Conservation (phyloP, 2,329 filamentous ascomycete species). For the Clarireedia hainanense region DNA sequence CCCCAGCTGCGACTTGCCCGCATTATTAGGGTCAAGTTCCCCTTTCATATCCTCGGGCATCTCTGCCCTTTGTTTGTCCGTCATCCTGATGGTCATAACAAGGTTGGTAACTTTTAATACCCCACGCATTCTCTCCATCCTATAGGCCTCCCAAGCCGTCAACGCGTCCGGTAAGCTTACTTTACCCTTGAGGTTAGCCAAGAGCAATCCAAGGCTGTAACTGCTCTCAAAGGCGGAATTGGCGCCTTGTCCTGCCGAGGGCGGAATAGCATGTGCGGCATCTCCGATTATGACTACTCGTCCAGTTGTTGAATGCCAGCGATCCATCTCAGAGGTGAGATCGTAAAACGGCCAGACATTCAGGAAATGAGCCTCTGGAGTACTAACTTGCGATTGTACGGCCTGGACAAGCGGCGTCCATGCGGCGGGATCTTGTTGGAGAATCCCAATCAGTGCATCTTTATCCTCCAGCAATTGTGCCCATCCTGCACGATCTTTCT, state of each 20-base stretch:
- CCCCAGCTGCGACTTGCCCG: too few relatives aligned
- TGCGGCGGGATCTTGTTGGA: slow-evolving; percentile 28
- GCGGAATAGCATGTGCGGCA: slow-evolving; percentile 41
- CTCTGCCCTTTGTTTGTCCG: too few relatives aligned
- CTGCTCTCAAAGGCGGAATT: too few relatives aligned
- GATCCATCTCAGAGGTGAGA: slow-evolving; percentile 31
- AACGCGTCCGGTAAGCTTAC: too few relatives aligned
- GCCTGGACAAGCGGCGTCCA: slow-evolving; percentile 28
- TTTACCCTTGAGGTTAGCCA: too few relatives aligned
- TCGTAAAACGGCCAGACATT: slow-evolving; percentile 39
- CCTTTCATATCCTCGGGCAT: too few relatives aligned
- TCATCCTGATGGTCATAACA: too few relatives aligned
- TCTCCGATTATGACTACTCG: slow-evolving; percentile 40
- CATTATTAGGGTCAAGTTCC: too few relatives aligned
- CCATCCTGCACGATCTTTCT: slow-evolving; percentile 37
- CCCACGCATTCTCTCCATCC: too few relatives aligned
- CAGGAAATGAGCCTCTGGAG: slow-evolving; percentile 29
- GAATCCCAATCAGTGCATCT: slow-evolving; percentile 29
- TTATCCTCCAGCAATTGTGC: slow-evolving; percentile 34
- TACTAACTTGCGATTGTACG: slow-evolving; percentile 32
- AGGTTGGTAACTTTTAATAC: too few relatives aligned
- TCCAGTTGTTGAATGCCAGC: slow-evolving; percentile 31
- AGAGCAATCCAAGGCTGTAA: too few relatives aligned
- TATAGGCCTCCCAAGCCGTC: too few relatives aligned
- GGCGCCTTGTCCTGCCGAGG: slow-evolving; percentile 11